Base-by-base conservation (phyloP, 2,329 filamentous ascomycete species). In the Curvularia sp. region DNA sequence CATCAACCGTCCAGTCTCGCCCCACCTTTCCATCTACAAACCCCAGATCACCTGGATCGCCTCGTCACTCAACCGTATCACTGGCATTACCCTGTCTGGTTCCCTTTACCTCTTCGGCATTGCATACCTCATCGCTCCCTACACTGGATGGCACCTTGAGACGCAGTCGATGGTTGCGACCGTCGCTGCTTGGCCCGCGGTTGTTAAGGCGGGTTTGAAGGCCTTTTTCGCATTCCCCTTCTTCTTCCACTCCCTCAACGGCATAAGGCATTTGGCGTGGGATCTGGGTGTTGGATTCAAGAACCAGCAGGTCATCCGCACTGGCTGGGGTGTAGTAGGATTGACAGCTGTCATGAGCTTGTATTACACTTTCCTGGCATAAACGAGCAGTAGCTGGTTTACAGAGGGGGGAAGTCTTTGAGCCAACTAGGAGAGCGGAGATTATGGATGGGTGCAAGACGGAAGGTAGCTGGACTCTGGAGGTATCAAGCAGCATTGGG, bases 21-120 rank as follows among this genome's bases (percentile, higher is more conserved):
- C 93, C 54, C 93, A 97, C 77, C 86, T 97, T 63, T 77, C 81
- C 73, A 93, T 96, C 85, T 97, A 97, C 87, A 85, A 87, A 78
- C 86, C 89, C 59, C 87, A 92, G 79, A 90, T 97, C 80, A 95
- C 92, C 70, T 97, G 89, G 89, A 89, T 91, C 78, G 84, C 84
- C 68, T 88, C 87, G 69, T 87, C 83, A 57, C 84, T 91, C 80
- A 91, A 93, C 82, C 92, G 93, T 73, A 87, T 97, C 81, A 94
- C 92, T n/a, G 93, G 92, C 71, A 80, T 84, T 74, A 78, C 84
- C 59, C 84, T 96, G 67, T 89, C 88, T 59, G 91, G 89, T 64
- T 80, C 82, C 49, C 84, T 96, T 63, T 97, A 97, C 84, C 78
- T 87, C 76, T 97, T 92, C 82, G 88, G 90, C 63, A 79, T 87